Percentiles rank a stretch among this genome's conserved stretches.
These are phyloP conservation scores for Oryza longistaminata DNA, from an alignment of 176 grass and related monocot species.

Conservation along the genomic window DNA sequence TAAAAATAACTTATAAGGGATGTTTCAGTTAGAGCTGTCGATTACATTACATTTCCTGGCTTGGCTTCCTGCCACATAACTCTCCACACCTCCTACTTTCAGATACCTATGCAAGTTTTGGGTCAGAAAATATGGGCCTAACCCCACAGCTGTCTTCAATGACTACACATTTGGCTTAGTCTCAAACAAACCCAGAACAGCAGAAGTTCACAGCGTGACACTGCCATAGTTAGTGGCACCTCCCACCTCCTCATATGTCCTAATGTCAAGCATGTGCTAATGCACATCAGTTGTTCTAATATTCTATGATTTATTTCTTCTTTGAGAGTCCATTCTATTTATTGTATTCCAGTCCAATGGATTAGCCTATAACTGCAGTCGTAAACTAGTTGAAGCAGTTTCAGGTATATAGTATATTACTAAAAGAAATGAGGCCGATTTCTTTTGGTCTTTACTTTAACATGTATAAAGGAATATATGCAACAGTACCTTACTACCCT, in stretches of 20 bases:
- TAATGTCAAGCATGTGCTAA: not conserved
- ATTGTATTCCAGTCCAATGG: not conserved
- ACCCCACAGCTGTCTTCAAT: not conserved
- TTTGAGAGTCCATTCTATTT: not conserved
- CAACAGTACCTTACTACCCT: not conserved
- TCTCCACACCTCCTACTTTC: too few relatives aligned
- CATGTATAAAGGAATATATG: not conserved
- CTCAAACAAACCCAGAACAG: constrained; percentile 8
- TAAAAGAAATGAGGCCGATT: not conserved
- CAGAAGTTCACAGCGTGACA: not conserved
- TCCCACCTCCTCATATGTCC: constrained; percentile 6
- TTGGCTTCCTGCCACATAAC: too few relatives aligned
- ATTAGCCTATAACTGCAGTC: not conserved
- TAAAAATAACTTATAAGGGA: too few relatives aligned
- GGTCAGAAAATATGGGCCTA: not conserved
- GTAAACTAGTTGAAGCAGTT: not conserved
- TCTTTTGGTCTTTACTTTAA: not conserved
- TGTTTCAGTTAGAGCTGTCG: too few relatives aligned
- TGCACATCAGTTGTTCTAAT: not conserved
- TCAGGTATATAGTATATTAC: not conserved
- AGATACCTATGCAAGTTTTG: too few relatives aligned
- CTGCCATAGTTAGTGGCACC: not conserved
- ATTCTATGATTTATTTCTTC: not conserved
- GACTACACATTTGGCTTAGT: constrained; percentile 13
- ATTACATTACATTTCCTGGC: too few relatives aligned